These are phyloP conservation scores for Psophocarpus tetragonolobus DNA, from an alignment of 306 rosid species.

Conservation along the genomic window DNA sequence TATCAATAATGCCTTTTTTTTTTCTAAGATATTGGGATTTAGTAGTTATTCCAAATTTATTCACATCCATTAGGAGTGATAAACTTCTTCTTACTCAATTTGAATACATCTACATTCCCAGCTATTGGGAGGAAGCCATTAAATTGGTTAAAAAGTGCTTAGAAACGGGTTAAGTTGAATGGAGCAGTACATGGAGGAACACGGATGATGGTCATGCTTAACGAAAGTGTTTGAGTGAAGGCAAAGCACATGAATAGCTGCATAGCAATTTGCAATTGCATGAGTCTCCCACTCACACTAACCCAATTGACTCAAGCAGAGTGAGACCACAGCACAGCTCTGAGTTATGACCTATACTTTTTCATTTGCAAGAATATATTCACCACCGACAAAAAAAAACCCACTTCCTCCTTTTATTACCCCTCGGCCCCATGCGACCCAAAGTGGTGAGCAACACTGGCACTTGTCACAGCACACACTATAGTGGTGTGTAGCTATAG, in stretches of 20 bases:
- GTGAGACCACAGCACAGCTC: neutral
- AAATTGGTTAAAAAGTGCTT: neutral
- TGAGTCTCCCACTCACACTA: neutral
- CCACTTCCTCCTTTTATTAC: neutral
- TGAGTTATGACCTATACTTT: neutral
- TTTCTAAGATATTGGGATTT: neutral
- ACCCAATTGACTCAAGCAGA: neutral
- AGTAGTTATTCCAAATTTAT: neutral
- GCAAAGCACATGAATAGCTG: neutral
- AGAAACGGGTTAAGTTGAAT: neutral
- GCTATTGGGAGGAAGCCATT: neutral
- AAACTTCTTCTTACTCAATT: neutral
- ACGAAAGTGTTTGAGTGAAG: neutral
- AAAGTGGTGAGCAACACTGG: conserved; percentile 15
- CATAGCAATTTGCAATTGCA: neutral
- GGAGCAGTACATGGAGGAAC: neutral
- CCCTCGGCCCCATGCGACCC: conserved; percentile 17
- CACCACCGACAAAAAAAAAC: conserved; percentile 19
- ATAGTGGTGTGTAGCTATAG: neutral
- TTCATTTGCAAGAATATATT: conserved; percentile 25
- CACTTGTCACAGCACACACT: neutral
- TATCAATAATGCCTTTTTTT: too few relatives aligned
- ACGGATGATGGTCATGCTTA: neutral
- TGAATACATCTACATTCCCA: neutral
- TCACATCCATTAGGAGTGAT: neutral